Evolutionary conservation across 2,329 filamentous ascomycete genomes (phyloP).

Genomic region (Periconia macrospinosa): DNA sequence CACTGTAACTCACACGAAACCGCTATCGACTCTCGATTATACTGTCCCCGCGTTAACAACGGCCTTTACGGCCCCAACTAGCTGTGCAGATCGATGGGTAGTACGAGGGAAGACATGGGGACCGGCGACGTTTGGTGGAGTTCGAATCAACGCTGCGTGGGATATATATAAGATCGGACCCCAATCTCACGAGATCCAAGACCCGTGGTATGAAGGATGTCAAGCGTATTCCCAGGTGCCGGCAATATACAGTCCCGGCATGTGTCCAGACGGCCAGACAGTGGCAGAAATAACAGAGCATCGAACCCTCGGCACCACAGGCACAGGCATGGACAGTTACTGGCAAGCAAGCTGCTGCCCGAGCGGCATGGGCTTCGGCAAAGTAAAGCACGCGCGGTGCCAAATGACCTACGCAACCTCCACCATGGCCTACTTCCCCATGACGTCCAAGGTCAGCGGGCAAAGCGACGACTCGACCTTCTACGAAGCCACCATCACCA

Average conservation of each 20-base stretch:
- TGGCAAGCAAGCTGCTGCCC: background rate
- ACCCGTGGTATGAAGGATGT: background rate
- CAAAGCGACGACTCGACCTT: background rate
- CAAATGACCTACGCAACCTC: background rate
- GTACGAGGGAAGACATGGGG: background rate
- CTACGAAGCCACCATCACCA: background rate
- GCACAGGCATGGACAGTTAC: background rate
- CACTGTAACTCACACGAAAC: background rate
- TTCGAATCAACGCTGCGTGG: background rate
- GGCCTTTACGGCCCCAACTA: background rate
- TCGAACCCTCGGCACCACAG: background rate
- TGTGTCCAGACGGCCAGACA: constrained; percentile 3
- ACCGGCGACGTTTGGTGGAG: background rate
- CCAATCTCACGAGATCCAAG: background rate
- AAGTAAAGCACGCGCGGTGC: background rate
- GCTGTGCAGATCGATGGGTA: background rate
- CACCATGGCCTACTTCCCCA: background rate
- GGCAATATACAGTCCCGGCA: constrained; percentile 1
- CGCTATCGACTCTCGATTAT: background rate
- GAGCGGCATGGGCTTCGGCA: background rate
- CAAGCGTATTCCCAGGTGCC: background rate
- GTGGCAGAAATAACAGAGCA: constrained; percentile 3
- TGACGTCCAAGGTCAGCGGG: background rate
- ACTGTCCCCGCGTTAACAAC: background rate
- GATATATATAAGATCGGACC: background rate